Base-by-base conservation (phyloP, 257 asterid genomes). In the Solanum lignicaule region DNA sequence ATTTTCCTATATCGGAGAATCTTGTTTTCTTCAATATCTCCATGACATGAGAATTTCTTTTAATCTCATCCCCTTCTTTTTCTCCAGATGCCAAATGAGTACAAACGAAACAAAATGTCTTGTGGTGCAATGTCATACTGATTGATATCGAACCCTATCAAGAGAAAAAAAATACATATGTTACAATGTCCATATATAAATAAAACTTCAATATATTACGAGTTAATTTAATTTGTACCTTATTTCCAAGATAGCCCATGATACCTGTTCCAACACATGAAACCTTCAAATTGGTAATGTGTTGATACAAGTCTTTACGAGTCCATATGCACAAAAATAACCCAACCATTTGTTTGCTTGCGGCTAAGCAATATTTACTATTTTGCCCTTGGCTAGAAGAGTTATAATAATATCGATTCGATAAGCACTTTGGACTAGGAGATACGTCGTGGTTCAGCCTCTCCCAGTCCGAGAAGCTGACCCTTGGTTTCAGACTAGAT, bases 71-170 rank as follows among this genome's bases (percentile, higher is more conserved):
- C 0, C 97, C 93, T 13, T 93, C 95, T 91, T 90, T 95, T 81
- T 96, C 99, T 5, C 98, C 99, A 0, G 98, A 95, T 14, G 98
- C 95, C 81, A 96, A 88, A 90, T 96, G 99, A 11, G 98, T 93
- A 36, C 99, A 96, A 82, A 94, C 99, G 29, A 96, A 96, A 91
- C 99, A 96, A 83, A 93, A 93, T 4, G 93, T 87, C 13, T 92
- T 88, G 23, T 86, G 84, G 23, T 89, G 69, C 91, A 96, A 52
- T 43, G 90, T 83, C 99, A 96, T 93, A 86, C 98, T 96, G 11
- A 96, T 90, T 0, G 99, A 94, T 85, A 96, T 81, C 2, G 98
- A 94, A 23, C 99, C 98, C 97, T 95, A 55, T 18, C 18, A 2
- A 81, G 7, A 18, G 23, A 52, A 52, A 5, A 46, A 20, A 48